Evolutionary conservation across 768 basidiomycete species (phyloP).

Genomic region (Phlebiopsis gigantea): DNA sequence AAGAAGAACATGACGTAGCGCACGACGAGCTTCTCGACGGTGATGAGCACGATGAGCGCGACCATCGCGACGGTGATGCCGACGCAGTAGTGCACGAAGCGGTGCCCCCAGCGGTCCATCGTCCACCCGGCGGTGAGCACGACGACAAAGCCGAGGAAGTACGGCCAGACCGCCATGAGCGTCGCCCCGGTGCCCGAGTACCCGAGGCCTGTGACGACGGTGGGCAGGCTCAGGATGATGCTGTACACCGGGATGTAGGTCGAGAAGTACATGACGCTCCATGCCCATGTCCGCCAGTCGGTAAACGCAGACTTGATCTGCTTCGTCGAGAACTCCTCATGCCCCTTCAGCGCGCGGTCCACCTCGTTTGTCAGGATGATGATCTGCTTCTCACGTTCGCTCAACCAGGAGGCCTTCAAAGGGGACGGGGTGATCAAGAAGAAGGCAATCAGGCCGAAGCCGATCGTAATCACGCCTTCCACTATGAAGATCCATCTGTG

Average conservation of each 20-base stretch:
- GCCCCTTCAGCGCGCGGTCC: conserved; percentile 28
- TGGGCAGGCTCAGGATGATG: conserved; percentile 56
- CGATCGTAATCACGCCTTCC: conserved; percentile 43
- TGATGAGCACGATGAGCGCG: conserved; percentile 28
- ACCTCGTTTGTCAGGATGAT: conserved; percentile 34
- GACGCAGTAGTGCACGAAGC: conserved; percentile 22
- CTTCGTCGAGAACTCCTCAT: conserved; percentile 28
- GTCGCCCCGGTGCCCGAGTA: conserved; percentile 52
- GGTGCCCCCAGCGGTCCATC: conserved; percentile 19
- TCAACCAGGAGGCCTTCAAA: conserved; percentile 38
- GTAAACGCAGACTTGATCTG: conserved; percentile 32
- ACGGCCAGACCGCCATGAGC: conserved; percentile 53
- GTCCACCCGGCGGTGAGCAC: conserved; percentile 21
- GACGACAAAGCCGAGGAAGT: conserved; percentile 30
- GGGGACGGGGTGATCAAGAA: conserved; percentile 44
- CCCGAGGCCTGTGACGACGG: conserved; percentile 61
- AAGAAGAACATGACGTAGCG: conserved; percentile 31
- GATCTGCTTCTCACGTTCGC: conserved; percentile 35
- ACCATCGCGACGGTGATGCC: conserved; percentile 18
- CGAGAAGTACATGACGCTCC: conserved; percentile 38
- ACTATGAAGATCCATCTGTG: conserved; percentile 35
- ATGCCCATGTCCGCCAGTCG: conserved; percentile 35
- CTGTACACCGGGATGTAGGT: conserved; percentile 42
- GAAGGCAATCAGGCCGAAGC: conserved; percentile 28
- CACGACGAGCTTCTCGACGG: conserved; percentile 21